Conservation (phyloP, 306 rosid genomes). For the Trichosanthes cucumerina region DNA sequence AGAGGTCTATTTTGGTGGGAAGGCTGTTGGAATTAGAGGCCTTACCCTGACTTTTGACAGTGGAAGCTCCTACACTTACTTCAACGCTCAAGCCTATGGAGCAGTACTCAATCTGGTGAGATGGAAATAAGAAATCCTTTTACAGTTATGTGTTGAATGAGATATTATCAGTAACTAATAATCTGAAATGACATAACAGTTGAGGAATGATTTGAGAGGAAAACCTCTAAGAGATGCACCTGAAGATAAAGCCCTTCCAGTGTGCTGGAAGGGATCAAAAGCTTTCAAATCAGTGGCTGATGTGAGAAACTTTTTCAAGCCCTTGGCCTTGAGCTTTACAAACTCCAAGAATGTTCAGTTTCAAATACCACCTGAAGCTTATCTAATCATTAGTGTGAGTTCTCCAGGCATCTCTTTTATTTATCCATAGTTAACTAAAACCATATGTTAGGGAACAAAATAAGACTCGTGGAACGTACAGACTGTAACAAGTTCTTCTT, state of each 20-base stretch:
- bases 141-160: neutral
- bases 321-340: constrained; percentile 38
- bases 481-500: constrained; percentile 12
- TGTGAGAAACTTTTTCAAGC: constrained; percentile 35
- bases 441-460: neutral
- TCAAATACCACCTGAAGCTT: constrained; percentile 42
- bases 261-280: constrained; percentile 74
- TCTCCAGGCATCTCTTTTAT: neutral
- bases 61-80: constrained; percentile 80
- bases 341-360: constrained; percentile 26
- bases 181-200: constrained; percentile 23
- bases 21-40: constrained; percentile 37
- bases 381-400: constrained; percentile 59
- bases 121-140: neutral
- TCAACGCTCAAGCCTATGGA: constrained; percentile 37
- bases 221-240: constrained; percentile 34
- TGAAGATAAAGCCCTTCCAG: constrained; percentile 36
- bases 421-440: neutral
- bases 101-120: constrained; percentile 42
- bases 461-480: neutral
- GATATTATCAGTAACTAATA: neutral
- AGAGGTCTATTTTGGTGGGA: constrained; percentile 41
- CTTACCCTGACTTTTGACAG: constrained; percentile 59
- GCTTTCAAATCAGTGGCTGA: constrained; percentile 45
- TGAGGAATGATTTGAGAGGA: constrained; percentile 39